Evolutionary conservation across 352 stramenopile species (phyloP), one percentile per base, ranked within the genome.

Genomic region (Thraustochytrium sp.): DNA sequence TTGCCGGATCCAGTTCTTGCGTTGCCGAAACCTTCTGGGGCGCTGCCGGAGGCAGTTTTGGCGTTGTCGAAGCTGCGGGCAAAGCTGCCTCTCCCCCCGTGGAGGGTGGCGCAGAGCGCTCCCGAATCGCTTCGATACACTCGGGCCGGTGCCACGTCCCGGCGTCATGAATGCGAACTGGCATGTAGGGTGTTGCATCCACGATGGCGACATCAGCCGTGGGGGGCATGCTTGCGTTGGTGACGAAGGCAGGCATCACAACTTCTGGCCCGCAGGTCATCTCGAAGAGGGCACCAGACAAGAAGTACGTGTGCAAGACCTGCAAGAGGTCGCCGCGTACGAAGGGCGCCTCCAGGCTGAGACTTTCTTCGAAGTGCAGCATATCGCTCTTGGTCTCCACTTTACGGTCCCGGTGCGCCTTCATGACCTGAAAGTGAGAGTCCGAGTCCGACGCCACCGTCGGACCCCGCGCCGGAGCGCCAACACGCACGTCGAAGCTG

Each of bases 301-400:
- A n/a, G 40, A 72, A 72, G 36, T 34, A 72, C 31, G 42, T 21
- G 9, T 31, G 59, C 9, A 46, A 13, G 21, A 72, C 13, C 29
- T 72, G 29, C 9, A 72, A 29, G 1, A 72, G 13, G 36, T 72
- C 59, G 59, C 59, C 59, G 2, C 59, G 59, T 1, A 72, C 16
- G n/a, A 72, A 72, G 26, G 59, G 59, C 26, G 59, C 59, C 40
- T 72, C 59, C 40, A 72, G 59, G 59, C 46, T 72, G 59, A 72
- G 36, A 29, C 59, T 21, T 26, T 72, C 59, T 44, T 72, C 59
- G 59, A 34, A 72, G 40, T 72, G 59, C 0, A 72, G 34, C 13
- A n/a, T n/a, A n/a, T n/a, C n/a, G n/a, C n/a, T n/a, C n/a, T n/a
- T n/a, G n/a, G n/a, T n/a, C n/a, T n/a, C n/a, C n/a, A n/a, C n/a